Percentiles rank a stretch among this genome's conserved stretches.
These are phyloP conservation scores for Saccharata proteae DNA, from an alignment of 2,329 filamentous ascomycete genomes.

Conservation along the genomic window DNA sequence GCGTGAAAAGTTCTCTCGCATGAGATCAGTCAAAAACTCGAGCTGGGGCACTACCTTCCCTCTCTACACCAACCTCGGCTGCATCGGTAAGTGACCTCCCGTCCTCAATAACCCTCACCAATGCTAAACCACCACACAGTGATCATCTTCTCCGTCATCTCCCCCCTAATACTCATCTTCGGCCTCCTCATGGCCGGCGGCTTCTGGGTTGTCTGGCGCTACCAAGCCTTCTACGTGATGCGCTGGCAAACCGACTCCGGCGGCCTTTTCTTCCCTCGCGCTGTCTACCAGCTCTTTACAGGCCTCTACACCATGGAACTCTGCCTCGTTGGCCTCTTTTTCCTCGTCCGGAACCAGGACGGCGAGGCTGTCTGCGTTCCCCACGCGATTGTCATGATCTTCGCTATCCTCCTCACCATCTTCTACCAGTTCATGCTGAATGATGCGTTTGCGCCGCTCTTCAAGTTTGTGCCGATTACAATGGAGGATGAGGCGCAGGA, in stretches of 20 bases:
- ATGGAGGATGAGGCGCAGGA: constrained; percentile 88
- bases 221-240: constrained; percentile 90
- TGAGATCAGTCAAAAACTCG: constrained; percentile 64
- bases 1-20: constrained; percentile 71
- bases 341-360: constrained; percentile 53
- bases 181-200: constrained; percentile 84
- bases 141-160: constrained; percentile 76
- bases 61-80: constrained; percentile 91
- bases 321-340: constrained; percentile 79
- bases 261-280: constrained; percentile 78
- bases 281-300: constrained; percentile 91
- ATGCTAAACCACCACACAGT: constrained; percentile 25
- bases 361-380: constrained; percentile 49
- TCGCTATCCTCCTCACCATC: constrained; percentile 56
- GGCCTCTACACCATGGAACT: constrained; percentile 93
- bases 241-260: constrained; percentile 85
- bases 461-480: constrained; percentile 84
- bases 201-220: constrained; percentile 92
- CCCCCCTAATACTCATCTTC: constrained; percentile 84
- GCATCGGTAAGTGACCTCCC: constrained; percentile 61
- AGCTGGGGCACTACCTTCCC: constrained; percentile 93
- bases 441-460: constrained; percentile 68
- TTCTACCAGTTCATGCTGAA: constrained; percentile 75
- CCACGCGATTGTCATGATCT: constrained; percentile 77
- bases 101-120: too few relatives aligned